A percentile compares a stretch with the other conserved stretches of the same genome.
These are phyloP conservation scores for Teratosphaeria zuluensis DNA, from an alignment of 2,329 filamentous ascomycete genomes.

Conservation along the genomic window DNA sequence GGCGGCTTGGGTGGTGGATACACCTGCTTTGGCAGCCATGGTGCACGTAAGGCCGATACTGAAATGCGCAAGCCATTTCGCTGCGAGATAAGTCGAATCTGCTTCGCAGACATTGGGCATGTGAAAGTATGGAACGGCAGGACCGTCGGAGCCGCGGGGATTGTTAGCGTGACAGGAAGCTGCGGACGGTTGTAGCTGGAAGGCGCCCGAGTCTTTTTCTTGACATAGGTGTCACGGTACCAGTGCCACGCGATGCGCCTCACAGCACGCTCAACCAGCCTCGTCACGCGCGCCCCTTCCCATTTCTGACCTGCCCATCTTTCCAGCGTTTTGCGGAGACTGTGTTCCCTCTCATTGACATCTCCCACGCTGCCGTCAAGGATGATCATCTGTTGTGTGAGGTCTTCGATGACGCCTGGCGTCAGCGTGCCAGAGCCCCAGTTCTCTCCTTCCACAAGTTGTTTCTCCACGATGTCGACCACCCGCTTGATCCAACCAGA, in stretches of 20 bases:
- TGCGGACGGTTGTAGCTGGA: slow-evolving; percentile 62
- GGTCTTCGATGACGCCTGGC: slow-evolving; percentile 29
- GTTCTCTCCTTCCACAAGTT: slow-evolving; percentile 71
- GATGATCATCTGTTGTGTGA: slow-evolving; percentile 38
- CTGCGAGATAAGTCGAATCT: slow-evolving; percentile 89
- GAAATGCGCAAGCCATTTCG: slow-evolving; percentile 90
- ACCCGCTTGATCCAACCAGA: slow-evolving; percentile 82
- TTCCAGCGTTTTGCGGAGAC: slow-evolving; percentile 28
- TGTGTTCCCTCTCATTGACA: slow-evolving; percentile 27
- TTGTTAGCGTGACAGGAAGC: slow-evolving; percentile 60
- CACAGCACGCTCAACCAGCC: slow-evolving; percentile 76
- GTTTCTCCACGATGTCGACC: slow-evolving; percentile 79
- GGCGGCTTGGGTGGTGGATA: slow-evolving; percentile 81
- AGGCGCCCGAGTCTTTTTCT: slow-evolving; percentile 45
- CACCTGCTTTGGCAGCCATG: slow-evolving; percentile 75
- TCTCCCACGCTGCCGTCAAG: slow-evolving; percentile 24
- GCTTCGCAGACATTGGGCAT: slow-evolving; percentile 79
- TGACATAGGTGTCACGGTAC: slow-evolving; percentile 74
- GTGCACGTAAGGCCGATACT: slow-evolving; percentile 71
- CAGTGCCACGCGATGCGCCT: slow-evolving; percentile 69
- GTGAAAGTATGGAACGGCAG: slow-evolving; percentile 97
- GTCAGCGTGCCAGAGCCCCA: slow-evolving; percentile 71
- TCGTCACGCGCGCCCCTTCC: slow-evolving; percentile 79
- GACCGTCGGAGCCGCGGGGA: slow-evolving; percentile 86
- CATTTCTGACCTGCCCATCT: slow-evolving; percentile 65